Evolutionary conservation across 2,329 filamentous ascomycete genomes (phyloP).

Genomic region (Nectriaceae sp.): DNA sequence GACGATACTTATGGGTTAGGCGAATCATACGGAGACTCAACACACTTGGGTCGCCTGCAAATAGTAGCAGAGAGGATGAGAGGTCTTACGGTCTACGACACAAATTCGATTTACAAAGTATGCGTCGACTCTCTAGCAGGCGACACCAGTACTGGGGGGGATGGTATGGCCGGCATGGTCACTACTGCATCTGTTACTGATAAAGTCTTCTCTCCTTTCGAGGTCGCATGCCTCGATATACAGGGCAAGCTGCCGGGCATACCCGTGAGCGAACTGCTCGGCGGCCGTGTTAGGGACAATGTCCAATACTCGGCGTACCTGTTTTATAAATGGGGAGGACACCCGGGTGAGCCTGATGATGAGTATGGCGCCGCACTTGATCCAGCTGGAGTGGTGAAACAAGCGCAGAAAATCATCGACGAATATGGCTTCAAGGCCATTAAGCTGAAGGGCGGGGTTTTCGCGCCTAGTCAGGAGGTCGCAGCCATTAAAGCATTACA

Average conservation of each 20-base stretch:
- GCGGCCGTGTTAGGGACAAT: slow-evolving; percentile 39
- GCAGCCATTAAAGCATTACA: slow-evolving; percentile 40
- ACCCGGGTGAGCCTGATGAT: slow-evolving; percentile 40
- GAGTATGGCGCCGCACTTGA: slow-evolving; percentile 42
- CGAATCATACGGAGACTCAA: slow-evolving; percentile 43
- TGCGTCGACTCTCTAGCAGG: slow-evolving; percentile 75
- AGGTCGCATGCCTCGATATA: slow-evolving; percentile 44
- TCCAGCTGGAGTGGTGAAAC: slow-evolving; percentile 34
- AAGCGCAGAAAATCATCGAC: slow-evolving; percentile 40
- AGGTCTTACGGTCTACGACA: slow-evolving; percentile 52
- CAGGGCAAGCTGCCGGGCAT: slow-evolving; percentile 43
- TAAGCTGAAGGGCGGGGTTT: slow-evolving; percentile 46
- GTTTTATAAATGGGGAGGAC: slow-evolving; percentile 46
- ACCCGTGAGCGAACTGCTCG: slow-evolving; percentile 41
- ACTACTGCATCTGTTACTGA: slow-evolving; percentile 42
- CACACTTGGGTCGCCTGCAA: slow-evolving; percentile 37
- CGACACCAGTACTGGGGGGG: slow-evolving; percentile 45
- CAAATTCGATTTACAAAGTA: slow-evolving; percentile 81
- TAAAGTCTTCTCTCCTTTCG: slow-evolving; percentile 45
- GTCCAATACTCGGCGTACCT: slow-evolving; percentile 46
- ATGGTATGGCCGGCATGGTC: slow-evolving; percentile 59
- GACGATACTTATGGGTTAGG: slow-evolving; percentile 39
- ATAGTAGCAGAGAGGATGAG: slow-evolving; percentile 33
- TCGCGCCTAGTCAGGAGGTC: slow-evolving; percentile 40
- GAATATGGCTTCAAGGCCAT: slow-evolving; percentile 46